Conservation (phyloP, 495 filamentous ascomycete genomes). For the Terfezia boudieri region DNA sequence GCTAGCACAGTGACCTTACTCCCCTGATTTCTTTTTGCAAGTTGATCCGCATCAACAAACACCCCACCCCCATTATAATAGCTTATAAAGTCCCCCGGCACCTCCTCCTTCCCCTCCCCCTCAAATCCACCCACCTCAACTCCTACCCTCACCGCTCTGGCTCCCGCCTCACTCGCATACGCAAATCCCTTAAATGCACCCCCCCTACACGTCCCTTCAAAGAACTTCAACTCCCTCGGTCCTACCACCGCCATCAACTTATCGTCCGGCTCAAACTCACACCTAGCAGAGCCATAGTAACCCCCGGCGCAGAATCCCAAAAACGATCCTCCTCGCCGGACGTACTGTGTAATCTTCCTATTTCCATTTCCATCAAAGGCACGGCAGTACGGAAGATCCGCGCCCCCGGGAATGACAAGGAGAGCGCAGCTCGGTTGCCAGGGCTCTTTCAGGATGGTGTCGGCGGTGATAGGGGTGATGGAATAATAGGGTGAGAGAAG, state of each 20-base stretch:
- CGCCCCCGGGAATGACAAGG: slow-evolving; percentile 85
- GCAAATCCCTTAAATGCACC: slow-evolving; percentile 76
- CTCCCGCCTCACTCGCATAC: slow-evolving; percentile 74
- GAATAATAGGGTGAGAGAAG: slow-evolving; percentile 87
- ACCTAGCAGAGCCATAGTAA: slow-evolving; percentile 61
- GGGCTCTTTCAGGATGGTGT: slow-evolving; percentile 69
- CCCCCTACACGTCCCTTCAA: slow-evolving; percentile 64
- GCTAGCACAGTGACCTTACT: slow-evolving; percentile 64
- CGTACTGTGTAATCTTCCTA: slow-evolving; percentile 56
- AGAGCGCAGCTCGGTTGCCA: slow-evolving; percentile 74
- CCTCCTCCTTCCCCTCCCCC: slow-evolving; percentile 8
- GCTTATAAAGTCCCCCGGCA: slow-evolving; percentile 42
- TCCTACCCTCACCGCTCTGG: slow-evolving; percentile 44
- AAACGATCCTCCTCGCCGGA: slow-evolving; percentile 65
- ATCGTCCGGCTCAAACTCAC: slow-evolving; percentile 82
- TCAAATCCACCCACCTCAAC: slow-evolving; percentile 40
- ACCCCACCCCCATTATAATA: slow-evolving; percentile 95
- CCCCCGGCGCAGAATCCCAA: slow-evolving; percentile 87
- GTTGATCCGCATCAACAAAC: slow-evolving; percentile 59
- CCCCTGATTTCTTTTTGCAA: slow-evolving; percentile 11
- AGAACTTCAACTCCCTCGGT: slow-evolving; percentile 68
- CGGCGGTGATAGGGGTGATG: slow-evolving; percentile 59
- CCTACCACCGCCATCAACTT: slow-evolving; percentile 67
- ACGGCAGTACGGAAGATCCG: slow-evolving; percentile 76
- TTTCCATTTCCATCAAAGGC: slow-evolving; percentile 77